Evolutionary conservation across 2,329 filamentous ascomycete genomes (phyloP).

Genomic region (Didymellaceae sp.): DNA sequence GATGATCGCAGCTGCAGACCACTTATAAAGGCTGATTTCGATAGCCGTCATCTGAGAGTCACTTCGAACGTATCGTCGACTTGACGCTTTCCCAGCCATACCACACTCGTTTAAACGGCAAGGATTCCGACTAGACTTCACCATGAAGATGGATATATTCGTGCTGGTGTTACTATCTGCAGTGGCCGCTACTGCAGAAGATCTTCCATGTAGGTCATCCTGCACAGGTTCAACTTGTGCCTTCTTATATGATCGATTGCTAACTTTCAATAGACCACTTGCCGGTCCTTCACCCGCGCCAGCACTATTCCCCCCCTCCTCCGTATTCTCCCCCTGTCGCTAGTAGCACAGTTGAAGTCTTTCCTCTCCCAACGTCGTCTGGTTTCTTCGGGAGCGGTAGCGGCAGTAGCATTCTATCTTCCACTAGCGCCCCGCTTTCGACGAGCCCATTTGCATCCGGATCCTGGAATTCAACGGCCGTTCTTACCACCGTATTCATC

Average conservation of each 20-base stretch:
- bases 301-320: constrained; percentile 28
- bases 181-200: constrained; percentile 23
- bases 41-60: constrained; percentile 4
- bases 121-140: no score
- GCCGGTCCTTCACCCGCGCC: constrained; percentile 26
- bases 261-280: constrained; percentile 19
- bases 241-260: no score
- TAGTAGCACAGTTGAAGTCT: constrained; percentile 10
- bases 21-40: constrained; percentile 25
- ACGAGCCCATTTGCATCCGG: constrained; percentile 9
- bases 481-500: constrained; percentile 3
- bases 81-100: constrained; percentile 21
- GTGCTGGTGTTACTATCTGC: no score
- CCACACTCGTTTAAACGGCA: constrained; percentile 20
- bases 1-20: background rate
- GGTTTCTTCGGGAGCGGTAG: background rate
- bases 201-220: constrained; percentile 21
- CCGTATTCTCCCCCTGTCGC: constrained; percentile 19
- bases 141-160: no score
- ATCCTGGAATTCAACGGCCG: constrained; percentile 8
- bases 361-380: constrained; percentile 12
- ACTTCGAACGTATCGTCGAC: constrained; percentile 12
- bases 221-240: background rate
- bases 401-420: background rate
- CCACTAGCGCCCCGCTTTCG: constrained; percentile 2